Conservation (phyloP, 352 stramenopile genomes). For the Phytophthora sp. region DNA sequence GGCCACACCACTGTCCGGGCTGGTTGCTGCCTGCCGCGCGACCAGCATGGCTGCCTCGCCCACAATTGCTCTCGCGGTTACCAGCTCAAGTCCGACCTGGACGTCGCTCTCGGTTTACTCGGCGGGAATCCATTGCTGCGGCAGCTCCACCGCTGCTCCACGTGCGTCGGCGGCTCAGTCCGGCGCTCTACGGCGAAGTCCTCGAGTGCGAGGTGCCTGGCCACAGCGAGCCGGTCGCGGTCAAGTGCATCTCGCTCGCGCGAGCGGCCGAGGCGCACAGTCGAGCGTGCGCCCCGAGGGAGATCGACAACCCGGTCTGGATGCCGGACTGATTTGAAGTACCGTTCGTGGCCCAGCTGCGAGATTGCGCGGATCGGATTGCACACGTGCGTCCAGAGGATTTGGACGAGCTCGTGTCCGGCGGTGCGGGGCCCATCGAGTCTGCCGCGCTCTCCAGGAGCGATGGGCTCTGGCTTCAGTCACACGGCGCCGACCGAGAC, state of each 20-base stretch:
- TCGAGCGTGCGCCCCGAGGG: neutral
- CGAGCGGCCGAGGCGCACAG: constrained; percentile 9
- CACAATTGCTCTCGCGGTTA: constrained; percentile 3
- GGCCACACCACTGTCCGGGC: no score
- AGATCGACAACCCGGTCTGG: constrained; percentile 39
- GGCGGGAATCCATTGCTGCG: neutral
- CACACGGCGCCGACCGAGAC: no score
- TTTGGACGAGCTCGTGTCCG: no score
- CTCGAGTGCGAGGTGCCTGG: constrained; percentile 28
- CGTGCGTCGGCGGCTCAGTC: constrained; percentile 22
- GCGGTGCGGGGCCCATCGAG: no score
- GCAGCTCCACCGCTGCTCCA: constrained; percentile 5
- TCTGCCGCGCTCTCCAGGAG: no score
- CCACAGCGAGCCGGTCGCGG: constrained; percentile 17
- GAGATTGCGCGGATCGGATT: no score
- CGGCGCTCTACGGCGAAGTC: constrained; percentile 34
- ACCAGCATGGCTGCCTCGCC: no score
- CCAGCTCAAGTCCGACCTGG: neutral
- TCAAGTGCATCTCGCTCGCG: constrained; percentile 38
- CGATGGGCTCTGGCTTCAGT: no score
- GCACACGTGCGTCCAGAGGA: no score
- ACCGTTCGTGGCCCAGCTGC: constrained; percentile 9
- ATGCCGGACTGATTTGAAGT: constrained; percentile 30
- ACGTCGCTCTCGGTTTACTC: neutral
- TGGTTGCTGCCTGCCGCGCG: no score